These are phyloP conservation scores for Plasmodium malariae DNA, from an alignment of 169 alveolate species.

Conservation along the genomic window DNA sequence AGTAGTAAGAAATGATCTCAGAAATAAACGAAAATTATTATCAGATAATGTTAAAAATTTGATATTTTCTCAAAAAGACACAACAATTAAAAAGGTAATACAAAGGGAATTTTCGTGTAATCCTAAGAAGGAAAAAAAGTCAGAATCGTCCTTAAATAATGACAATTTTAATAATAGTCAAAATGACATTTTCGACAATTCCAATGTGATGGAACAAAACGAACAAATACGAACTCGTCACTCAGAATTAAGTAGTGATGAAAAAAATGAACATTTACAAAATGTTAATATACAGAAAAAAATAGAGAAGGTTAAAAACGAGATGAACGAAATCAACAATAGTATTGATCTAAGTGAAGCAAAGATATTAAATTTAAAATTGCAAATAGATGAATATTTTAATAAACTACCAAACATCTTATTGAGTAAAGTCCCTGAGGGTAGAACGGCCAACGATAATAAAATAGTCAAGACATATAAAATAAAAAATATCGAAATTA, in stretches of 20 bases:
- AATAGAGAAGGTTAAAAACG: conserved; percentile 39
- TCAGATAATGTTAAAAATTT: conserved; percentile 59
- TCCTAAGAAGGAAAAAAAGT: neutral
- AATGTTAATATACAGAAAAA: neutral
- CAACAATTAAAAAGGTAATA: neutral
- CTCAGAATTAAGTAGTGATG: neutral
- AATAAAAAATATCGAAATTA: conserved; percentile 15
- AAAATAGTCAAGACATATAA: conserved; percentile 62
- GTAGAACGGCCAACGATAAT: conserved; percentile 4
- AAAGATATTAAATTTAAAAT: conserved; percentile 29
- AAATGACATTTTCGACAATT: neutral
- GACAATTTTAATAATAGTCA: neutral
- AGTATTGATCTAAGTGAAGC: conserved; percentile 26
- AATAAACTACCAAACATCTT: conserved; percentile 52
- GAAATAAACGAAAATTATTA: conserved; percentile 69
- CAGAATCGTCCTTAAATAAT: neutral
- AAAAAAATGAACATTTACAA: neutral
- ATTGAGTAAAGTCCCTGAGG: conserved; percentile 60
- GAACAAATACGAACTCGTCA: neutral
- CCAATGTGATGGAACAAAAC: neutral
- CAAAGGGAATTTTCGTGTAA: neutral
- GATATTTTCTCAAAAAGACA: neutral
- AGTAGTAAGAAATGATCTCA: conserved; percentile 36
- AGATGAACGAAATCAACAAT: conserved; percentile 43
- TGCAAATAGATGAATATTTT: conserved; percentile 37